Evolutionary conservation across 2,329 filamentous ascomycete species (phyloP).

Genomic region (Neopestalotiopsis sp.): DNA sequence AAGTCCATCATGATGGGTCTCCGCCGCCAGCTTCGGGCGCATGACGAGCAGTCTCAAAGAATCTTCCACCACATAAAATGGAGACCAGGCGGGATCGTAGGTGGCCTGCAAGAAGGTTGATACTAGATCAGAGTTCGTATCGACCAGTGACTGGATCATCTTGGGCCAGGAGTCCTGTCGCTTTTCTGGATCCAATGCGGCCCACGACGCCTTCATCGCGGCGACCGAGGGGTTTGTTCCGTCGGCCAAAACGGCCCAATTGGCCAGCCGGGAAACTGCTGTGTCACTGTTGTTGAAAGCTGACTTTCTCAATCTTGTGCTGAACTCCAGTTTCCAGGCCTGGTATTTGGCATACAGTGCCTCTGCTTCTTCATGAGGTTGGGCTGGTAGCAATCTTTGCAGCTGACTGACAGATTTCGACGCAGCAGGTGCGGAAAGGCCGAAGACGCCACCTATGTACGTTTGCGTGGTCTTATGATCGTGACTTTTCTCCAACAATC

Average conservation of each 20-base stretch:
- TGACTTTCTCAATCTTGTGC: slow-evolving; percentile 14
- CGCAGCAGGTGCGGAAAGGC: slow-evolving; percentile 27
- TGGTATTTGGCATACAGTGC: slow-evolving; percentile 30
- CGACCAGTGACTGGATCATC: slow-evolving; percentile 28
- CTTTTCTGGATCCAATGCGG: slow-evolving; percentile 23
- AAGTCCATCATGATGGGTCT: slow-evolving; percentile 17
- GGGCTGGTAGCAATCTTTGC: slow-evolving; percentile 28
- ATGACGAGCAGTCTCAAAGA: slow-evolving; percentile 29
- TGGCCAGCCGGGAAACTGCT: not conserved
- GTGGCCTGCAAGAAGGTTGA: slow-evolving; percentile 29
- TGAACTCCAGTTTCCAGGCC: slow-evolving; percentile 32
- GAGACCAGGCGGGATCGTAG: slow-evolving; percentile 33
- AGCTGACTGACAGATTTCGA: slow-evolving; percentile 32
- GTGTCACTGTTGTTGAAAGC: not conserved
- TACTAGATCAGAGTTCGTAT: slow-evolving; percentile 24
- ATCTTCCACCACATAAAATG: slow-evolving; percentile 37
- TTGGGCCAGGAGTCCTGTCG: slow-evolving; percentile 32
- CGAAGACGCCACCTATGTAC: slow-evolving; percentile 27
- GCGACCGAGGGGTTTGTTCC: slow-evolving; percentile 9
- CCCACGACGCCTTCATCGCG: slow-evolving; percentile 30
- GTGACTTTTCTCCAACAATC: not conserved
- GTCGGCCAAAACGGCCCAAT: slow-evolving; percentile 3
- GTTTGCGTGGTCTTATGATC: not conserved
- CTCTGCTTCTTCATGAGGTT: slow-evolving; percentile 16
- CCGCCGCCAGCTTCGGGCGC: not conserved